Evolutionary conservation across 441 rosid species (phyloP).

Genomic region (Populus hybrid): DNA sequence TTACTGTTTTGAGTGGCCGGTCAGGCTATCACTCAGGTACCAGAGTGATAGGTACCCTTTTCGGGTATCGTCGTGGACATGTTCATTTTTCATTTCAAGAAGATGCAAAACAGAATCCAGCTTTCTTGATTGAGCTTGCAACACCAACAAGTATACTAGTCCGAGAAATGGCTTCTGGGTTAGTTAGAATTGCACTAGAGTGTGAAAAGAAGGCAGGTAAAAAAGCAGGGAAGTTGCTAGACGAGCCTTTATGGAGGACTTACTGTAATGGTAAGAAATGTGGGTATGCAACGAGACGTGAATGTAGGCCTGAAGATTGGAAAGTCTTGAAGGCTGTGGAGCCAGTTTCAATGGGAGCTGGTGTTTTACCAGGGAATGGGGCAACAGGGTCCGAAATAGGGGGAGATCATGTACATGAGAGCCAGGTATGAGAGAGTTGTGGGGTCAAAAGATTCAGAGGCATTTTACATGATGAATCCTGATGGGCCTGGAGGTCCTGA

Average conservation of each 20-base stretch:
- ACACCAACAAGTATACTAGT: slow-evolving; percentile 81
- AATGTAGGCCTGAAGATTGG: slow-evolving; percentile 63
- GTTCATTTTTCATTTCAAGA: slow-evolving; percentile 87
- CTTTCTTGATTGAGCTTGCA: slow-evolving; percentile 78
- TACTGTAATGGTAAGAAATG: slow-evolving; percentile 91
- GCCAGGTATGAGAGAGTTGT: slow-evolving; percentile 87
- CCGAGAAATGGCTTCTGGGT: slow-evolving; percentile 92
- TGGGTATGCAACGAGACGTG: slow-evolving; percentile 76
- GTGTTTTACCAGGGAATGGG: slow-evolving; percentile 68
- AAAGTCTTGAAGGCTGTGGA: slow-evolving; percentile 75
- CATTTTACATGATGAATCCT: slow-evolving; percentile 86
- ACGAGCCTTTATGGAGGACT: slow-evolving; percentile 86
- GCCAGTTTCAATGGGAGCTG: slow-evolving; percentile 93
- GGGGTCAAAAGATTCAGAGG: slow-evolving; percentile 47
- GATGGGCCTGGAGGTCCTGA: slow-evolving; percentile 87
- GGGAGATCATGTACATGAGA: slow-evolving; percentile 90
- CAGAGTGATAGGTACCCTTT: slow-evolving; percentile 72
- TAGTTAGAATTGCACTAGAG: slow-evolving; percentile 84
- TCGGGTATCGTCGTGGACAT: too few species aligned
- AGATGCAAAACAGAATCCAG: slow-evolving; percentile 61
- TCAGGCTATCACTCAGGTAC: slow-evolving; percentile 39
- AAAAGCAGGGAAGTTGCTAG: slow-evolving; percentile 55
- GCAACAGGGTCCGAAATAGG: slow-evolving; percentile 39
- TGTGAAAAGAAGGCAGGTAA: slow-evolving; percentile 55
- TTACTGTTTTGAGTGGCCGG: slow-evolving; percentile 45